Base-by-base conservation (phyloP, 805 yeast species). In the Yamadazyma insecticola region DNA sequence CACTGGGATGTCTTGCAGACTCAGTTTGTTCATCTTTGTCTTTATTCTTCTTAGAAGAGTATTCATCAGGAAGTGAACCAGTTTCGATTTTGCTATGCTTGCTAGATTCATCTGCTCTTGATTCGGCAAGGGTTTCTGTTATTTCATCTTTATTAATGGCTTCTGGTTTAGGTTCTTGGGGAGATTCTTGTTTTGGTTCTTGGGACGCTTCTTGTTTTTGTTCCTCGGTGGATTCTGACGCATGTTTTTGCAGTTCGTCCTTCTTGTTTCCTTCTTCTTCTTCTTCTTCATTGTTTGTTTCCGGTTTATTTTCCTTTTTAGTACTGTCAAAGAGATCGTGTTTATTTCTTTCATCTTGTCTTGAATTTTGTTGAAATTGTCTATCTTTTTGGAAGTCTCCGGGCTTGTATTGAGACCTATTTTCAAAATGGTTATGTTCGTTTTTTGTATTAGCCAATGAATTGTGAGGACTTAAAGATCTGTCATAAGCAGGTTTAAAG, bases 221-320 rank as follows among this genome's bases (percentile, higher is more conserved):
- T 12, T 18, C 16, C 24, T 32, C 21, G 9, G 14, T 21, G 22
- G 22, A 29, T 28, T 18, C 20, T 19, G 13, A 2, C 23, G 9
- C 21, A 18, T 15, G 26, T 16, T 25, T n/a, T n/a, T n/a, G n/a
- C n/a, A n/a, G n/a, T n/a, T 22, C 29, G 7, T 9, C 18, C 14
- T 26, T 13, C 3, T n/a, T 13, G 4, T 20, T 18, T 16, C 7
- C 22, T 10, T 22, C 17, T 22, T 17, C 6, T 11, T 22, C 22
- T 8, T 12, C 20, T 13, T 24, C 28, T 14, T 16, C 28, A 13
- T 40, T 16, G 5, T 14, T 32, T 31, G 10, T 22, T 6, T 16
- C 15, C 16, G 23, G 14, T 6, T 27, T 22, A 9, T 19, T 21
- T n/a, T 22, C 20, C 26, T 22, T n/a, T 15, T 22, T 12, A 19